Percentiles rank a stretch among this genome's conserved stretches.
Evolutionary conservation across 1,139 yeast species (phyloP).

Genomic region (Zygotorulaspora mrakii): DNA sequence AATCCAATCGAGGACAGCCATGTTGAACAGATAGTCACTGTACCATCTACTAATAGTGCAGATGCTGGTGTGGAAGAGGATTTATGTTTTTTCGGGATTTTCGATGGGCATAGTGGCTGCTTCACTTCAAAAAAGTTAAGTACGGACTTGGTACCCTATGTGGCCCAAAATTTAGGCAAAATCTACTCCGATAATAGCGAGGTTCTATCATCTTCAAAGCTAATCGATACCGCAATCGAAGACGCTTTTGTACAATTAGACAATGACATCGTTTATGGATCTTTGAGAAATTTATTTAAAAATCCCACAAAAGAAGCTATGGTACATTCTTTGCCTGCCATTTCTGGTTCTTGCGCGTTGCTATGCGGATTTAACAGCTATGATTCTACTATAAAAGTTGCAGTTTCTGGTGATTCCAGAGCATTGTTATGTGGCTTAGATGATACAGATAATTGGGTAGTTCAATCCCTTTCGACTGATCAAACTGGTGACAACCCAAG

Average conservation of each 20-base stretch:
- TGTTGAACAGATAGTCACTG: slow-evolving; percentile 80
- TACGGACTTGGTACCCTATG: slow-evolving; percentile 70
- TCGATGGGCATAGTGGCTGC: slow-evolving; percentile 98
- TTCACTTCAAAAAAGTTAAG: slow-evolving; percentile 82
- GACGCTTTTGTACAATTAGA: slow-evolving; percentile 80
- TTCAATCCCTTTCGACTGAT: slow-evolving; percentile 78
- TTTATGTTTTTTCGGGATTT: slow-evolving; percentile 94
- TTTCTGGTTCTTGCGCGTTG: slow-evolving; percentile 92
- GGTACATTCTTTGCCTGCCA: slow-evolving; percentile 77
- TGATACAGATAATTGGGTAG: slow-evolving; percentile 74
- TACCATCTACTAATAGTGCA: slow-evolving; percentile 52
- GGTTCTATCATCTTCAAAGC: slow-evolving; percentile 37
- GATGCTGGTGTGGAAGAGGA: slow-evolving; percentile 48
- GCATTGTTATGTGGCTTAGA: slow-evolving; percentile 78
- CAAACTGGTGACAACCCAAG: slow-evolving; percentile 91
- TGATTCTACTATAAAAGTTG: slow-evolving; percentile 71
- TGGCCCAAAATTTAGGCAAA: slow-evolving; percentile 71
- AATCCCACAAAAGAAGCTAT: slow-evolving; percentile 53
- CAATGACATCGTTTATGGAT: slow-evolving; percentile 76
- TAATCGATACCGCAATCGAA: slow-evolving; percentile 74
- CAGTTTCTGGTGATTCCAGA: slow-evolving; percentile 95
- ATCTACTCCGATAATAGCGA: slow-evolving; percentile 38
- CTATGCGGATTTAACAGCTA: slow-evolving; percentile 81
- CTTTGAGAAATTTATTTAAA: slow-evolving; percentile 63
- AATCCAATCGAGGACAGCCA: slow-evolving; percentile 94